Conservation (phyloP, 768 basidiomycete genomes). For the Pleurotus giganteus region DNA sequence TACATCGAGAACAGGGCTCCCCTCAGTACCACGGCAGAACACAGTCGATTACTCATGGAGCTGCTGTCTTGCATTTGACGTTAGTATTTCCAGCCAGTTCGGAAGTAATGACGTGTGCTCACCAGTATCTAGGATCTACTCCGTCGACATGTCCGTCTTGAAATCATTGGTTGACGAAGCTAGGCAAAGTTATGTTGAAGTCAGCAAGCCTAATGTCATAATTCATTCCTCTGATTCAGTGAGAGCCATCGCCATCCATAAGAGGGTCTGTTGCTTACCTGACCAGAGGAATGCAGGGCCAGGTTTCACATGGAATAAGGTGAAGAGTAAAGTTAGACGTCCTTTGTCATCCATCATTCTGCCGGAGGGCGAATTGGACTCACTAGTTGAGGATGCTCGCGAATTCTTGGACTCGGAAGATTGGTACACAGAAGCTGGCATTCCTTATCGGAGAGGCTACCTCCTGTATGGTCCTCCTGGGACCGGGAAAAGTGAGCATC, state of each 20-base stretch:
- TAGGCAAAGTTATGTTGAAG: constrained; percentile 34
- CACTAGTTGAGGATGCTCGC: constrained; percentile 45
- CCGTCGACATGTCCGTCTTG: constrained; percentile 37
- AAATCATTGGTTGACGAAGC: constrained; percentile 43
- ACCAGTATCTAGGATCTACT: constrained; percentile 34
- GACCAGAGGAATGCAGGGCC: no score
- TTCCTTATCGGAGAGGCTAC: constrained; percentile 57
- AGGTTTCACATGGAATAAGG: constrained; percentile 43
- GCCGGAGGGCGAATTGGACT: constrained; percentile 41
- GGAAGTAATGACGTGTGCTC: background rate
- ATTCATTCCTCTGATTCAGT: constrained; percentile 33
- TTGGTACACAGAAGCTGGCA: constrained; percentile 57
- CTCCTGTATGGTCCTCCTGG: constrained; percentile 58
- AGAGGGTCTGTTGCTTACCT: constrained; percentile 19
- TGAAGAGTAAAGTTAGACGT: constrained; percentile 46
- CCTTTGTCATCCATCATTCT: constrained; percentile 54
- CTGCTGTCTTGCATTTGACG: background rate
- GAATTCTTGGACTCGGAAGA: constrained; percentile 53
- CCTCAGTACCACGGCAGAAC: background rate
- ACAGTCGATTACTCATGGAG: background rate
- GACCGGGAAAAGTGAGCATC: constrained; percentile 52
- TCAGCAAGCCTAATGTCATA: constrained; percentile 38
- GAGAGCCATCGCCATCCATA: constrained; percentile 13
- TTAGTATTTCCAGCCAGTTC: background rate
- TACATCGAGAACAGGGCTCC: constrained; percentile 18